Evolutionary conservation across 2,329 filamentous ascomycete species (phyloP).

Genomic region (Ceratocystis destructans): DNA sequence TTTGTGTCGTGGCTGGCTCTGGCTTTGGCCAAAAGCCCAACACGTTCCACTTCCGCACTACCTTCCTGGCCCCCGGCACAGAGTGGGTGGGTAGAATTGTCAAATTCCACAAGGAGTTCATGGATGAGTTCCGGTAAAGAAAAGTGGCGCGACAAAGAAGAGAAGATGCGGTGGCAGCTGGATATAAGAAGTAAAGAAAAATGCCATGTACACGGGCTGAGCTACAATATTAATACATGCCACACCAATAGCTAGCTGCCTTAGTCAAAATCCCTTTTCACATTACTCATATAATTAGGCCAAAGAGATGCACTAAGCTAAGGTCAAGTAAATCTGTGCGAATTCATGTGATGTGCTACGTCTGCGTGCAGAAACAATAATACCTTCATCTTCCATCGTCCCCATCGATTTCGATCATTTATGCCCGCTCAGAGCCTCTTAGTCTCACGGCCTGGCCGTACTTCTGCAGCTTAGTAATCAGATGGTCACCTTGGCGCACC

Average conservation of each 20-base stretch:
- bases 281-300: no score
- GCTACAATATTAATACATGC: neutral
- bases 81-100: slow-evolving; percentile 82
- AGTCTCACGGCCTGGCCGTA: slow-evolving; percentile 93
- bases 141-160: slow-evolving; percentile 12
- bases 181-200: neutral
- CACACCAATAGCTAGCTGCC: neutral
- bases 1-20: slow-evolving; percentile 83
- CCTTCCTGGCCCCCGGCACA: slow-evolving; percentile 89
- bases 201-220: neutral
- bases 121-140: slow-evolving; percentile 56
- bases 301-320: neutral
- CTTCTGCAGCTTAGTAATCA: slow-evolving; percentile 98
- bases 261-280: no score
- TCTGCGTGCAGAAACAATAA: slow-evolving; percentile 1
- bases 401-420: slow-evolving; percentile 22
- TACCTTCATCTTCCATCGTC: neutral
- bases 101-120: slow-evolving; percentile 84
- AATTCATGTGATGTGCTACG: slow-evolving; percentile 13
- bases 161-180: neutral
- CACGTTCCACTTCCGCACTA: slow-evolving; percentile 88
- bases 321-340: neutral
- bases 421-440: slow-evolving; percentile 86
- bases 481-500: slow-evolving; percentile 89
- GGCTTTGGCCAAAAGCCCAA: slow-evolving; percentile 91